Percentiles rank a stretch among this genome's conserved stretches.
Evolutionary conservation across 2,329 filamentous ascomycete species (phyloP).

Genomic region (Phaeosphaeriaceae sp.): DNA sequence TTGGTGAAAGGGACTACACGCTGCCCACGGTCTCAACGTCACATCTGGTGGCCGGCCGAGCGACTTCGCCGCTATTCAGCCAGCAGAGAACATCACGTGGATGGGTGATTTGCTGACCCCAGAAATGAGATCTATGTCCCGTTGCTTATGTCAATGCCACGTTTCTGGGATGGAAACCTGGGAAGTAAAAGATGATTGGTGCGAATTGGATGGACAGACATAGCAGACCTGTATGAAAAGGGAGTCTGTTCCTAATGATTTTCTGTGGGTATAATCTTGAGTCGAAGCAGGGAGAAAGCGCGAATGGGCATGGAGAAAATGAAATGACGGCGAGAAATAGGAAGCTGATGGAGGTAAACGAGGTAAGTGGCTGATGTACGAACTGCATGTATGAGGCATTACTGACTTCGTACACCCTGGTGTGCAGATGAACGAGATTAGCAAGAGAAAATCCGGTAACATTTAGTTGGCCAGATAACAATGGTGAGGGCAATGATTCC

Average conservation of each 20-base stretch:
- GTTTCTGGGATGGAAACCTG: too few species aligned
- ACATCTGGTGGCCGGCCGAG: background rate
- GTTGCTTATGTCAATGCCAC: slow-evolving; percentile 5
- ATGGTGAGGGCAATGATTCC: background rate
- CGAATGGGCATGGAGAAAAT: background rate
- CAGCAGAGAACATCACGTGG: background rate
- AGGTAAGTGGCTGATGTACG: too few species aligned
- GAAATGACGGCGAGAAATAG: background rate
- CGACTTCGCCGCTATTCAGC: background rate
- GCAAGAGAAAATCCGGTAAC: background rate
- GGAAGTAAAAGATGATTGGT: background rate
- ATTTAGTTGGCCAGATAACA: background rate
- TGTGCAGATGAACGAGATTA: background rate
- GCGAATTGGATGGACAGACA: background rate
- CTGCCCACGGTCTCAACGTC: background rate
- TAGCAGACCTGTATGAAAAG: background rate
- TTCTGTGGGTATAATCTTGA: background rate
- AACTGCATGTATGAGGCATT: too few species aligned
- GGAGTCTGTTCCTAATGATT: background rate
- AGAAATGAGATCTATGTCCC: background rate
- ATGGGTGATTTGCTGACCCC: background rate
- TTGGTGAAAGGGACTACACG: background rate
- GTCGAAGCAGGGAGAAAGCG: background rate
- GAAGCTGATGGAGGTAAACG: background rate
- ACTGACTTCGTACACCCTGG: too few species aligned